phyloP scores from a whole-genome alignment of 179 eudicot species.

The Dionaea muscipula region DNA sequence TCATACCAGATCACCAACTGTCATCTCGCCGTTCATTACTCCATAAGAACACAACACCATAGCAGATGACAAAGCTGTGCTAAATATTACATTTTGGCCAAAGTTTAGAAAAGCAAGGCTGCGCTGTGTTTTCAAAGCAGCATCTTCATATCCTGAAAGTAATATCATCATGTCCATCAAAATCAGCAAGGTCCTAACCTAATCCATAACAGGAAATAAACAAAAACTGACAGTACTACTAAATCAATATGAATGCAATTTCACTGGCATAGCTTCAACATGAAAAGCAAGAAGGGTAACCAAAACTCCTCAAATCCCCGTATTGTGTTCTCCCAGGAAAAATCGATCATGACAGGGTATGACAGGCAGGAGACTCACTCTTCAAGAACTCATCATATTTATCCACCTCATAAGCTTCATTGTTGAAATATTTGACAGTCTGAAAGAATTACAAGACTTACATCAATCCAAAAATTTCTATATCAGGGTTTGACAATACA shows the following conservation, averaged over 20 bases:
- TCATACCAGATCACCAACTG: constrained; percentile 94
- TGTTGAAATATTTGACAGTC: constrained; percentile 98
- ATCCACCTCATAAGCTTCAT: constrained; percentile 72
- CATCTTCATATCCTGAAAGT: constrained; percentile 76
- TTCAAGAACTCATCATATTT: constrained; percentile 75
- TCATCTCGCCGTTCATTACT: constrained; percentile 68
- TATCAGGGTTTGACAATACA: constrained; percentile 2
- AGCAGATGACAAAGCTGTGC: constrained; percentile 77
- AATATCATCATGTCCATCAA: constrained; percentile 8
- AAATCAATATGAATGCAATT: no score
- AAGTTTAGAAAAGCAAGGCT: constrained; percentile 91
- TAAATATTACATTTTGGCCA: constrained; percentile 79
- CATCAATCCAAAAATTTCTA: constrained; percentile 1
- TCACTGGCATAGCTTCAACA: no score
- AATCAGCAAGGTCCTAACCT: background rate
- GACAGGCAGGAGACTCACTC: constrained; percentile 46
- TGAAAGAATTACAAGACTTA: constrained; percentile 24
- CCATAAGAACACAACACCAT: constrained; percentile 82
- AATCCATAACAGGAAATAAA: no score
- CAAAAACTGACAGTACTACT: no score
- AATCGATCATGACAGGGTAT: no score
- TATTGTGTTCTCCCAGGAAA: no score
- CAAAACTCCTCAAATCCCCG: no score
- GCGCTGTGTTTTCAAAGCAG: constrained; percentile 88
- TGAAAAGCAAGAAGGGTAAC: no score